Percentiles rank a stretch among this genome's conserved stretches.
phyloP scores from a whole-genome alignment of 2,329 filamentous ascomycete genomes.

The Colletotrichum shisoi region DNA sequence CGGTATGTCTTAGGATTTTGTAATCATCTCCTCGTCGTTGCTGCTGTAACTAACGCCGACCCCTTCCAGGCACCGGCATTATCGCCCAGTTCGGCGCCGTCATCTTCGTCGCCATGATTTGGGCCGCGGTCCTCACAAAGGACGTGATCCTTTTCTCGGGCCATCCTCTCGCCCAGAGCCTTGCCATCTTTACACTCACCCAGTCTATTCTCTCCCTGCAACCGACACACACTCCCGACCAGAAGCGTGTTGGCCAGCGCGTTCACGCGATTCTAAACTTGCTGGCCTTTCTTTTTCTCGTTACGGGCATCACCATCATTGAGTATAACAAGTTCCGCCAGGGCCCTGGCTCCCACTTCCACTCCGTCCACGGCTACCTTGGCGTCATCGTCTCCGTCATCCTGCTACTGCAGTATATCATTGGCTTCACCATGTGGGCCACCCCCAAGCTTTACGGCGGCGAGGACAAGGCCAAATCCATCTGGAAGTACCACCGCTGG shows the following conservation, averaged over 20 bases:
- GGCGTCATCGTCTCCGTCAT: slow-evolving; percentile 78
- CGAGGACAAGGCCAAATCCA: slow-evolving; percentile 76
- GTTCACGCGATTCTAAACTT: slow-evolving; percentile 76
- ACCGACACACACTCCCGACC: slow-evolving; percentile 77
- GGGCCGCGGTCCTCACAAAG: slow-evolving; percentile 76
- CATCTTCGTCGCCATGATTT: slow-evolving; percentile 78
- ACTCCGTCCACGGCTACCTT: slow-evolving; percentile 80
- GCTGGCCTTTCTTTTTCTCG: slow-evolving; percentile 67
- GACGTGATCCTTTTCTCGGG: slow-evolving; percentile 82
- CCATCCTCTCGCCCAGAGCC: slow-evolving; percentile 76
- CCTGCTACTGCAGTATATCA: slow-evolving; percentile 74
- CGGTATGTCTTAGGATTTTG: slow-evolving; percentile 62
- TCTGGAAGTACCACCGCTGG: slow-evolving; percentile 90
- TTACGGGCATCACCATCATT: slow-evolving; percentile 73
- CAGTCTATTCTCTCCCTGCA: slow-evolving; percentile 87
- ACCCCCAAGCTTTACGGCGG: slow-evolving; percentile 78
- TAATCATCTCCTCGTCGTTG: slow-evolving; percentile 51
- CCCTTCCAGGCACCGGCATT: slow-evolving; percentile 73
- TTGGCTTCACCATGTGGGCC: slow-evolving; percentile 86
- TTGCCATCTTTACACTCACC: slow-evolving; percentile 76
- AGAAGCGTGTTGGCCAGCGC: slow-evolving; percentile 70
- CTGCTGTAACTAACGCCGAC: slow-evolving; percentile 11
- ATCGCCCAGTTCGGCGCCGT: slow-evolving; percentile 81
- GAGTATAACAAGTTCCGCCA: slow-evolving; percentile 83
- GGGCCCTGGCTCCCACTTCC: slow-evolving; percentile 72